A percentile compares a stretch with the other conserved stretches of the same genome.
phyloP scores from a whole-genome alignment of 2,329 filamentous ascomycete genomes.

The Graphium sp. region DNA sequence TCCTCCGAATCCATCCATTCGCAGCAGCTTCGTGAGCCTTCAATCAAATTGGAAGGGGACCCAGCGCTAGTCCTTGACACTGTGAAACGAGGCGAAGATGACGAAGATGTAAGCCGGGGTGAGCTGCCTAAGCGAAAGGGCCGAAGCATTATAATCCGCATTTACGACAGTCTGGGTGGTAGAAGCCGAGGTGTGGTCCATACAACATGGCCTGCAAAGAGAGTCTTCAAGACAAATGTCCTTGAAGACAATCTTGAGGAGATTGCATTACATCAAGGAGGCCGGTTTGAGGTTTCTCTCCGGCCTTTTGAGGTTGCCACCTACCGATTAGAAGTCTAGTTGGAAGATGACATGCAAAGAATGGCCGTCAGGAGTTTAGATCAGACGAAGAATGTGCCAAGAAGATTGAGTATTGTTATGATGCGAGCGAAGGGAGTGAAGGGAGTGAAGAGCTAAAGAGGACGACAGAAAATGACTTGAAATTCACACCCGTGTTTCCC shows the following conservation, averaged over 20 bases:
- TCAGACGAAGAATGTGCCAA: too few relatives aligned
- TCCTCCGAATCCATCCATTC: slow-evolving; percentile 11
- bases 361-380: too few relatives aligned
- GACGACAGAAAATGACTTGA: too few relatives aligned
- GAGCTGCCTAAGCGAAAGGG: slow-evolving; percentile 51
- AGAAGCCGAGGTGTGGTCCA: slow-evolving; percentile 54
- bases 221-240: slow-evolving; percentile 68
- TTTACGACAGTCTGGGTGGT: slow-evolving; percentile 83
- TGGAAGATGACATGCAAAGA: too few relatives aligned
- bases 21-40: slow-evolving; percentile 13
- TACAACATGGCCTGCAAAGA: slow-evolving; percentile 54
- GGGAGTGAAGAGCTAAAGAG: neutral
- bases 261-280: slow-evolving; percentile 27
- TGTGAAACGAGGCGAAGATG: slow-evolving; percentile 85
- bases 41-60: slow-evolving; percentile 51
- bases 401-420: too few relatives aligned
- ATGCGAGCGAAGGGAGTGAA: slow-evolving; percentile 5
- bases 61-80: slow-evolving; percentile 66
- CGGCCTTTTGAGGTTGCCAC: slow-evolving; percentile 78
- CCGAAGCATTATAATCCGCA: slow-evolving; percentile 62
- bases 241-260: slow-evolving; percentile 74
- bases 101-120: slow-evolving; percentile 51
- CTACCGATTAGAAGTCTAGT: slow-evolving; percentile 44
- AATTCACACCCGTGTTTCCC: too few relatives aligned
- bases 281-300: slow-evolving; percentile 45